phyloP scores from a whole-genome alignment of 2,329 filamentous ascomycete species.

The Aspergillus sp. region DNA sequence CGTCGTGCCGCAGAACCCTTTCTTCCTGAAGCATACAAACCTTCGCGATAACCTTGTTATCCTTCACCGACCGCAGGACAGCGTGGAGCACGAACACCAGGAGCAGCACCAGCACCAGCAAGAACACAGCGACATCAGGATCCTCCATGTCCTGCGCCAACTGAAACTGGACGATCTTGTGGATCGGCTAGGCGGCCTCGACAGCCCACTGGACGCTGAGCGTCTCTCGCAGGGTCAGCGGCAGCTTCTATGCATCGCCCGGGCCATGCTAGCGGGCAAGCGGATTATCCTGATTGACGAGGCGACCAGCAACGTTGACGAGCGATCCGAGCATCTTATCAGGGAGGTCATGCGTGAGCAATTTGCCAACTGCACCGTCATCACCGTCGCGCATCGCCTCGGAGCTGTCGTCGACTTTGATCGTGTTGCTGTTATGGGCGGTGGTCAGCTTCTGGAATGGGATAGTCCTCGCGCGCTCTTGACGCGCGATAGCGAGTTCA shows the following conservation, averaged over 20 bases:
- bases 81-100: not conserved
- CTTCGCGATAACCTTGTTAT: not conserved
- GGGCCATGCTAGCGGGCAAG: not conserved
- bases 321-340: not conserved
- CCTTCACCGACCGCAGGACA: not conserved
- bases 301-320: not conserved
- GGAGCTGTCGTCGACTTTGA: not conserved
- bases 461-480: not conserved
- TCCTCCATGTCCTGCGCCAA: not conserved
- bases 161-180: not conserved
- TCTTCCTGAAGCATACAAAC: not conserved
- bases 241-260: conserved; percentile 1
- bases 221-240: conserved; percentile 1
- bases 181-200: not conserved
- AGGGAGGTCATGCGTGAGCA: not conserved
- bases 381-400: not conserved
- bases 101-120: too few relatives aligned
- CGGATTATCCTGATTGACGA: not conserved
- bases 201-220: not conserved
- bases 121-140: not conserved
- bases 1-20: not conserved
- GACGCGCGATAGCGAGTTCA: not conserved
- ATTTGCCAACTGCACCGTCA: not conserved
- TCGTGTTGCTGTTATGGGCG: not conserved
- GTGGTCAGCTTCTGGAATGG: not conserved